These are phyloP conservation scores for Alternaria viburni DNA, from an alignment of 2,329 filamentous ascomycete genomes.

Conservation along the genomic window DNA sequence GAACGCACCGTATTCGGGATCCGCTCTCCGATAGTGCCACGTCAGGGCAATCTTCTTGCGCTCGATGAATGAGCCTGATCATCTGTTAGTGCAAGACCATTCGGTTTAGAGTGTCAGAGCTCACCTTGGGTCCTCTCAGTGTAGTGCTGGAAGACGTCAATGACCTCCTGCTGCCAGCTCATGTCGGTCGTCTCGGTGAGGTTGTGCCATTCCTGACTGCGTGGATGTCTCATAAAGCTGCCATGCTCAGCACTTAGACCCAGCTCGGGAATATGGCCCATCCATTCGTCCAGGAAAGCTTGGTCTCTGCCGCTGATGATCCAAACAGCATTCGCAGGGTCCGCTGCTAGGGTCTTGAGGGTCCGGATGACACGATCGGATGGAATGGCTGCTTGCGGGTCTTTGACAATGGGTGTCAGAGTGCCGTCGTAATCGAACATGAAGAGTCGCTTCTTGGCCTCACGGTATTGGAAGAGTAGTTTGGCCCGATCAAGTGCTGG, in stretches of 20 bases:
- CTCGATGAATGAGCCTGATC: constrained; percentile 84
- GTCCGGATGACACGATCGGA: constrained; percentile 82
- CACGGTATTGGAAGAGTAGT: constrained; percentile 75
- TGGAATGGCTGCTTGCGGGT: constrained; percentile 87
- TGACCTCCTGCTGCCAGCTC: constrained; percentile 87
- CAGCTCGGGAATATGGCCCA: constrained; percentile 87
- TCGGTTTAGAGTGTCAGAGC: too few species aligned
- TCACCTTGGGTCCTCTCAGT: constrained; percentile 83
- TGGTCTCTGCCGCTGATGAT: constrained; percentile 96
- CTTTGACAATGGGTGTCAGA: constrained; percentile 89
- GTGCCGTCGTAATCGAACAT: constrained; percentile 99
- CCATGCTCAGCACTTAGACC: constrained; percentile 98
- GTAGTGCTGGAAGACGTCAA: constrained; percentile 84
- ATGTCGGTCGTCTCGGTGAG: constrained; percentile 86
- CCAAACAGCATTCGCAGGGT: constrained; percentile 90
- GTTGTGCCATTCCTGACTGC: constrained; percentile 82
- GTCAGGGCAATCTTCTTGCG: constrained; percentile 92
- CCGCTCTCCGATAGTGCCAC: constrained; percentile 94
- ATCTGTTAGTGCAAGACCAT: too few species aligned
- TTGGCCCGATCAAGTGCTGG: constrained; percentile 79
- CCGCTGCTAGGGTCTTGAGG: constrained; percentile 77
- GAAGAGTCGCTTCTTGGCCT: constrained; percentile 81
- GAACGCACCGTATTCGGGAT: constrained; percentile 82
- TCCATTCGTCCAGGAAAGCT: constrained; percentile 85
- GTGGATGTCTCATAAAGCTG: constrained; percentile 87